Percentiles rank a stretch among this genome's conserved stretches.
Evolutionary conservation across 768 basidiomycete species (phyloP).

Genomic region (Saitozyma podzolica): DNA sequence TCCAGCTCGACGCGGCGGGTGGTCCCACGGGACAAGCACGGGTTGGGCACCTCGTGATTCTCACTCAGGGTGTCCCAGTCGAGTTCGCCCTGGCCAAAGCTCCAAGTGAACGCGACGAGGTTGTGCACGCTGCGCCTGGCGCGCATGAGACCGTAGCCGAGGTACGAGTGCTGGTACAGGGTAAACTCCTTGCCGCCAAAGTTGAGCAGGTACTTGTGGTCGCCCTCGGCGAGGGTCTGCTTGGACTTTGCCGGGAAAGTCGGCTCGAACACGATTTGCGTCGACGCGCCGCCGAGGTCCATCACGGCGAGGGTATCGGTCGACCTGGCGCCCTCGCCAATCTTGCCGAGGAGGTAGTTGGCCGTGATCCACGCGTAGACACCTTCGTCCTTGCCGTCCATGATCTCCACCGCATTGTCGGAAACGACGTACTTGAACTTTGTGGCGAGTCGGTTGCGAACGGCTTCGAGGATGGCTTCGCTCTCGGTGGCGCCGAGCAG

Average conservation of each 20-base stretch:
- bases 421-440: constrained; percentile 70
- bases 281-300: constrained; percentile 94
- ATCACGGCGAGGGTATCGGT: constrained; percentile 79
- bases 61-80: constrained; percentile 52
- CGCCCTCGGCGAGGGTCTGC: constrained; percentile 66
- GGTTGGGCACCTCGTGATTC: constrained; percentile 63
- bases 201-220: constrained; percentile 82
- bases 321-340: constrained; percentile 60
- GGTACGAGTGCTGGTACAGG: constrained; percentile 95
- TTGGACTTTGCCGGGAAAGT: constrained; percentile 58
- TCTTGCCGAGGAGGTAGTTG: constrained; percentile 81
- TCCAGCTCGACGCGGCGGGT: constrained; percentile 66
- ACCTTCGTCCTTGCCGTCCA: constrained; percentile 96
- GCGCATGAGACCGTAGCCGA: constrained; percentile 92
- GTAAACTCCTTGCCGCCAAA: constrained; percentile 72
- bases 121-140: constrained; percentile 81
- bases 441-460: constrained; percentile 61
- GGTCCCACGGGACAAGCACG: constrained; percentile 75
- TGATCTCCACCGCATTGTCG: constrained; percentile 71
- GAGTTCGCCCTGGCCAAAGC: constrained; percentile 51
- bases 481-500: constrained; percentile 66
- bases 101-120: constrained; percentile 81
- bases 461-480: constrained; percentile 71
- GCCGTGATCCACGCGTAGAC: constrained; percentile 99
- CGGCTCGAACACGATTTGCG: constrained; percentile 96